Conservation (phyloP, 305 asterid species). For the Coffea humblotiana region DNA sequence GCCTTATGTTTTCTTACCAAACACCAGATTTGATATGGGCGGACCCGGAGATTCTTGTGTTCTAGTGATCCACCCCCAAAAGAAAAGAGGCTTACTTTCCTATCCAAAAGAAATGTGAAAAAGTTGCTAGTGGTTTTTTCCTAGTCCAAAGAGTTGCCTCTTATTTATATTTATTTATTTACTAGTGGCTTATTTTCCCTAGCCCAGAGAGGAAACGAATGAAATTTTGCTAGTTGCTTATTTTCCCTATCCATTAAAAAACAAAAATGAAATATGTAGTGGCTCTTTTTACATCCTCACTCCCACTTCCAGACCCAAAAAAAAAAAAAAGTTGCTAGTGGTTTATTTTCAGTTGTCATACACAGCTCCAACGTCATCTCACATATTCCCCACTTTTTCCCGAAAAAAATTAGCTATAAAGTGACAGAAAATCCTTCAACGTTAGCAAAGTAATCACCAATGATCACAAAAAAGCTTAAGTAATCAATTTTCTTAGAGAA, state of each 20-base stretch:
- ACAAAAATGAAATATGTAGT: neutral
- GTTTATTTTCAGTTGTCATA: conserved; percentile 9
- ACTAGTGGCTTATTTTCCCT: neutral
- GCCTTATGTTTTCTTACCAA: neutral
- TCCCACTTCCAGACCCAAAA: neutral
- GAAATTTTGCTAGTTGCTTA: neutral
- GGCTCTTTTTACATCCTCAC: neutral
- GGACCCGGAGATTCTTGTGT: neutral
- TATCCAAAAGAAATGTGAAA: too few species aligned
- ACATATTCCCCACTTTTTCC: conserved; percentile 7
- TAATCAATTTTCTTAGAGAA: neutral
- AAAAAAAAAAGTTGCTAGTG: neutral
- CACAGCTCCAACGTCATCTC: neutral
- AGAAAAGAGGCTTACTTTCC: neutral
- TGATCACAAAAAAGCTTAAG: neutral
- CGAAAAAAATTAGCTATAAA: neutral
- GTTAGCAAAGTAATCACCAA: neutral
- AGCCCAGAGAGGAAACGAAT: neutral
- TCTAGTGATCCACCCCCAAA: too few species aligned
- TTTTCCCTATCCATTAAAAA: neutral
- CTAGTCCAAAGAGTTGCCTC: neutral
- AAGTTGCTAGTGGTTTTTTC: neutral
- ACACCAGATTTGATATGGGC: neutral
- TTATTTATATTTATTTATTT: too few species aligned
- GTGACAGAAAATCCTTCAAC: neutral